Evolutionary conservation across 768 basidiomycete genomes (phyloP).

Genomic region (Asterophora lycoperdoides): DNA sequence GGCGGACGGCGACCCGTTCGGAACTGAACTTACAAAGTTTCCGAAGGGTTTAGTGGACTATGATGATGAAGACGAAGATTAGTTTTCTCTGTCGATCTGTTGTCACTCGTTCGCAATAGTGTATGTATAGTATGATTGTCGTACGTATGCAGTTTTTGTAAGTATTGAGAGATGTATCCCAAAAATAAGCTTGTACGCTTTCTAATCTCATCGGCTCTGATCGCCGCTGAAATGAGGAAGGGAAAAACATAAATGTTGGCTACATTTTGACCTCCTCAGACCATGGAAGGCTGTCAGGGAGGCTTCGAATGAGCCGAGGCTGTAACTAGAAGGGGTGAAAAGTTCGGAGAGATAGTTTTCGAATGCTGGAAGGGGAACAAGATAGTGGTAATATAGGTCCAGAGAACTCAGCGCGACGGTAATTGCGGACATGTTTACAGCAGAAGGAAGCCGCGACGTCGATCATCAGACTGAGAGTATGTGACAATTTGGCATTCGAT

Average conservation of each 20-base stretch:
- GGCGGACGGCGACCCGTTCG: conserved; percentile 68
- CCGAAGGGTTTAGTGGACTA: conserved; percentile 46
- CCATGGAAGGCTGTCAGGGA: conserved; percentile 37
- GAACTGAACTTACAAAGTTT: conserved; percentile 42
- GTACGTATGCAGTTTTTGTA: too few species aligned
- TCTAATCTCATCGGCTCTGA: conserved; percentile 5
- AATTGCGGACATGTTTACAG: too few species aligned
- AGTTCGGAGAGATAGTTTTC: conserved; percentile 3
- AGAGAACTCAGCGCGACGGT: too few species aligned
- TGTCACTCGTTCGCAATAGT: background rate
- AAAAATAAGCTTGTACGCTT: conserved; percentile 2
- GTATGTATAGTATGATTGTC: background rate
- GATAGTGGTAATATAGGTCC: too few species aligned
- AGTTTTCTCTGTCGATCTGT: too few species aligned
- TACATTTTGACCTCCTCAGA: conserved; percentile 58
- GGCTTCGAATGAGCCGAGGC: conserved; percentile 57
- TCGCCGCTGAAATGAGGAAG: conserved; percentile 1
- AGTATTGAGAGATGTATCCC: background rate
- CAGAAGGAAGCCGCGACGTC: too few species aligned
- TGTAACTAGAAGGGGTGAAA: conserved; percentile 13
- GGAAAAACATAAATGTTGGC: conserved; percentile 41
- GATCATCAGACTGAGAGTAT: too few species aligned
- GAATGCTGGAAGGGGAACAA: too few species aligned
- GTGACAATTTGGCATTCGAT: background rate
- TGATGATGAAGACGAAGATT: conserved; percentile 54